Evolutionary conservation across 1,139 yeast genomes (phyloP).

Genomic region (Taphrina confusa): DNA sequence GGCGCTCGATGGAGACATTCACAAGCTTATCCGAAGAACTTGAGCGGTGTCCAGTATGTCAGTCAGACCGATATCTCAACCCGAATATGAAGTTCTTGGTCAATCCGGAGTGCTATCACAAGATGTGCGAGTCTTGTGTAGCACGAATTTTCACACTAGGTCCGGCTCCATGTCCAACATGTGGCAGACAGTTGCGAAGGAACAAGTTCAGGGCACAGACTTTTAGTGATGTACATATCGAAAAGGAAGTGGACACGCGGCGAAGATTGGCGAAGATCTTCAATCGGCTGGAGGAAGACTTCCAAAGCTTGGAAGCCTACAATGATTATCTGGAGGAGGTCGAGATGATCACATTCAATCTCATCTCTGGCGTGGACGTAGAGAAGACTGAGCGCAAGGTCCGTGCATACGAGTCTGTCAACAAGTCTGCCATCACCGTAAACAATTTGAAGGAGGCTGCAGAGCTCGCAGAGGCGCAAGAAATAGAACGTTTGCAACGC

Average conservation of each 20-base stretch:
- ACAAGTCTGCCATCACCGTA: constrained; percentile 72
- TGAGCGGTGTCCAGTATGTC: constrained; percentile 97
- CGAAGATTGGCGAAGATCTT: constrained; percentile 75
- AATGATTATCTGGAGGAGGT: constrained; percentile 80
- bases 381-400: constrained; percentile 71
- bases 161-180: constrained; percentile 91
- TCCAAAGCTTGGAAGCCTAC: constrained; percentile 59
- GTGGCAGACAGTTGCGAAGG: constrained; percentile 83
- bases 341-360: constrained; percentile 76
- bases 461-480: constrained; percentile 63
- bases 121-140: constrained; percentile 95
- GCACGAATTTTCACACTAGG: constrained; percentile 66
- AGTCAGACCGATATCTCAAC: constrained; percentile 88
- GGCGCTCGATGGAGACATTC: no score
- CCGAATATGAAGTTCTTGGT: constrained; percentile 91
- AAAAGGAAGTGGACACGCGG: constrained; percentile 87
- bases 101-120: constrained; percentile 96
- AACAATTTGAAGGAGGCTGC: constrained; percentile 70
- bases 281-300: constrained; percentile 79
- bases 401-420: constrained; percentile 69
- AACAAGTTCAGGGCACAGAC: constrained; percentile 88
- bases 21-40: constrained; percentile 19
- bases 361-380: constrained; percentile 68
- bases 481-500: constrained; percentile 69
- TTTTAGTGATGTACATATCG: constrained; percentile 86